Conservation (phyloP, 768 basidiomycete genomes). For the Pholiota conissans region DNA sequence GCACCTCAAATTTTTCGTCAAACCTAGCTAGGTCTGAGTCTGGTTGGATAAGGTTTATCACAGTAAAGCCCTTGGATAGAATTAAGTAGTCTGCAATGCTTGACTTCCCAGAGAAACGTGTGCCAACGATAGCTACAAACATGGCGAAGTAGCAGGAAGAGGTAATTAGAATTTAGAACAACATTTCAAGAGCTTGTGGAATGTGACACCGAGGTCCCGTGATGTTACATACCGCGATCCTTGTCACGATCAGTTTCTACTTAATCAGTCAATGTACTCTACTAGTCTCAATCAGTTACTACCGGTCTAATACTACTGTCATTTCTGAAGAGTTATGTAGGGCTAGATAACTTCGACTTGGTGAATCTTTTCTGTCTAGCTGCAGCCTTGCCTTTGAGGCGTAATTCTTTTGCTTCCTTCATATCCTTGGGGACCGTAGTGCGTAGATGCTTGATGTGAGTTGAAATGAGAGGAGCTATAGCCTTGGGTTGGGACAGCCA, state of each 20-base stretch:
- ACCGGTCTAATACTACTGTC: too few species aligned
- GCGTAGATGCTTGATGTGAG: conserved; percentile 78
- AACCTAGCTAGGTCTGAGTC: conserved; percentile 13
- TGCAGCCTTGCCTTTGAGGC: conserved; percentile 47
- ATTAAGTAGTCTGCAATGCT: conserved; percentile 61
- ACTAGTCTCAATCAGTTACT: too few species aligned
- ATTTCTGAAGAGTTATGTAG: too few species aligned
- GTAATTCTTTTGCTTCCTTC: conserved; percentile 62
- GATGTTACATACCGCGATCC: not conserved
- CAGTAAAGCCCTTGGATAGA: conserved; percentile 53
- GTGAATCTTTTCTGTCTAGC: conserved; percentile 35
- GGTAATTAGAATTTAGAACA: not conserved
- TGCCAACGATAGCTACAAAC: conserved; percentile 71
- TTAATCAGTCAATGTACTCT: too few species aligned
- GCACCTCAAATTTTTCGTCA: conserved; percentile 21
- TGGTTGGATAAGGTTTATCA: conserved; percentile 40
- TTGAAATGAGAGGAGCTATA: conserved; percentile 49
- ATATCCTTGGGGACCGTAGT: conserved; percentile 82
- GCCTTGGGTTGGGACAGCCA: conserved; percentile 52
- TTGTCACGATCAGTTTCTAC: too few species aligned
- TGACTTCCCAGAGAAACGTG: conserved; percentile 61
- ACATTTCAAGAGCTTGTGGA: not conserved
- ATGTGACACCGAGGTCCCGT: not conserved
- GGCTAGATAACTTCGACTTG: not conserved
- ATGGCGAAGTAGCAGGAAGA: conserved; percentile 32